Conservation (phyloP, 768 basidiomycete genomes). For the Termitomyces sp. region DNA sequence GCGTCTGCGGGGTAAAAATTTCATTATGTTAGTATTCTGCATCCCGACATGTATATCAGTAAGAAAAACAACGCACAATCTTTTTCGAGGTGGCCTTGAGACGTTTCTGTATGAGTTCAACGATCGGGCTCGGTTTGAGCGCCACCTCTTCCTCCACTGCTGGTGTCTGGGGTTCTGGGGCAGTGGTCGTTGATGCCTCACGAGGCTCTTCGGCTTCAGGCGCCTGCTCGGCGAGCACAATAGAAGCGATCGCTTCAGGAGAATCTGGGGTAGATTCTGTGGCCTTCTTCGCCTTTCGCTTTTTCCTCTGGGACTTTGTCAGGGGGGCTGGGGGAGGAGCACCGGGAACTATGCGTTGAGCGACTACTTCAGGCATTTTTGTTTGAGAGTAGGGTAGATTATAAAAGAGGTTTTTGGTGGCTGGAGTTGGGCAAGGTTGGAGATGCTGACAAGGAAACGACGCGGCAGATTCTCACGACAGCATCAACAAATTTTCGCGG, state of each 20-base stretch:
- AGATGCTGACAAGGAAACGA: constrained; percentile 16
- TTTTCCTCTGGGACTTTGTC: constrained; percentile 71
- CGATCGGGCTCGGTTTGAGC: constrained; percentile 62
- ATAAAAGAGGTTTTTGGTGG: constrained; percentile 13
- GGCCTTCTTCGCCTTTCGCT: constrained; percentile 52
- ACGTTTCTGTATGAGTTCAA: constrained; percentile 78
- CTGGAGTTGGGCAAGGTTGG: constrained; percentile 5
- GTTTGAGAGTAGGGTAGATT: constrained; percentile 10
- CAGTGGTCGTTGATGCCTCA: constrained; percentile 42
- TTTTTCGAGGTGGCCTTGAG: constrained; percentile 79
- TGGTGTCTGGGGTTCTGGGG: constrained; percentile 36
- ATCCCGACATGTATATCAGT: not conserved
- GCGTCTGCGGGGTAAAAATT: constrained; percentile 42
- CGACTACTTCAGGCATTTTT: constrained; percentile 34
- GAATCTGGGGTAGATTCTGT: constrained; percentile 43
- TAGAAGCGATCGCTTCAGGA: constrained; percentile 38
- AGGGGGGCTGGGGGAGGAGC: constrained; percentile 61
- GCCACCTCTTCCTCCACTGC: constrained; percentile 42
- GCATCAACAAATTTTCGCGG: constrained; percentile 11
- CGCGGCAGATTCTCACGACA: constrained; percentile 20
- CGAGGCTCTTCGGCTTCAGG: constrained; percentile 45
- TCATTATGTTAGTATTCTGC: constrained; percentile 5
- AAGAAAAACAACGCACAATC: constrained; percentile 51
- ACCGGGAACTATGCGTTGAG: constrained; percentile 66
- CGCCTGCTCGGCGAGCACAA: constrained; percentile 45